phyloP scores from a whole-genome alignment of 768 basidiomycete genomes.

The Podaxis sp. region DNA sequence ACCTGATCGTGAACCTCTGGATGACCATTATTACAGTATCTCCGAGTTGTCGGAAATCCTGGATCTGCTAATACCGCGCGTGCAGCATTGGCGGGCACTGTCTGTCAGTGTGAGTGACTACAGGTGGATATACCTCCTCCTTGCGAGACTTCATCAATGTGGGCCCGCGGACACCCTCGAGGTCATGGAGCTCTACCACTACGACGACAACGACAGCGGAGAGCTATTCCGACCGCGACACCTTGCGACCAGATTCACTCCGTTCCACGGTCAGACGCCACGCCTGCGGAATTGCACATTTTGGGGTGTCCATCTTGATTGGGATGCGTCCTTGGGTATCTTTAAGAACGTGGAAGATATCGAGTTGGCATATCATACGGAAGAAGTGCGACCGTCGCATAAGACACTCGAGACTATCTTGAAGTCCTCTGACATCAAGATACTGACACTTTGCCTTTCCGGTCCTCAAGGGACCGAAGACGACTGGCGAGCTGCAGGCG shows the following conservation, averaged over 20 bases:
- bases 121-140: constrained; percentile 43
- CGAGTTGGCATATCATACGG: constrained; percentile 61
- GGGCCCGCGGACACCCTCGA: constrained; percentile 55
- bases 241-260: constrained; percentile 40
- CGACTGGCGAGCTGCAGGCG: constrained; percentile 40
- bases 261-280: constrained; percentile 58
- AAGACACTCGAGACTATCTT: constrained; percentile 53
- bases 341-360: constrained; percentile 48
- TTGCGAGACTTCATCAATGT: constrained; percentile 41
- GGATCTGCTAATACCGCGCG: constrained; percentile 50
- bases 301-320: constrained; percentile 73
- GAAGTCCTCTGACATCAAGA: constrained; percentile 52
- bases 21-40: constrained; percentile 28
- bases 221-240: constrained; percentile 40
- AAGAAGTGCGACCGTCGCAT: constrained; percentile 64
- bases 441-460: constrained; percentile 53
- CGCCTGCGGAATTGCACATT: constrained; percentile 47
- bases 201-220: constrained; percentile 42
- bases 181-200: constrained; percentile 53
- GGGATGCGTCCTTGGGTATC: constrained; percentile 48
- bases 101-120: constrained; percentile 47
- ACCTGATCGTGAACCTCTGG: constrained; percentile 12
- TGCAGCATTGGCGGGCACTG: constrained; percentile 53
- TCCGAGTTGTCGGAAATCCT: constrained; percentile 36
- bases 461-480: constrained; percentile 45